Percentiles rank a stretch among this genome's conserved stretches.
These are phyloP conservation scores for Scheffersomyces cryptocercus DNA, from an alignment of 1,139 yeast genomes.

Conservation along the genomic window DNA sequence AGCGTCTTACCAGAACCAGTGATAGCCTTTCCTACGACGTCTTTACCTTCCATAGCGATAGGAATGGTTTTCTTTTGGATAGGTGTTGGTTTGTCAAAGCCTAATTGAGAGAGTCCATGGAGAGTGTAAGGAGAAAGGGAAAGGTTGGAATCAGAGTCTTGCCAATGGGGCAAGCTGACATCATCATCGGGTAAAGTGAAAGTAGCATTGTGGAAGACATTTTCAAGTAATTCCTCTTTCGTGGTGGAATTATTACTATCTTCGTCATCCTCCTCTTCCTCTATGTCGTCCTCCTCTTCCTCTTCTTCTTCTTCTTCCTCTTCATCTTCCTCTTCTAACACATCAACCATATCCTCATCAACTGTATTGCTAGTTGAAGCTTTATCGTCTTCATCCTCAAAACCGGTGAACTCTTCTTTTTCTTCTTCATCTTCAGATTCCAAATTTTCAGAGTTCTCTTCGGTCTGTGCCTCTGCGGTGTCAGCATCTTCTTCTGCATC, in stretches of 20 bases:
- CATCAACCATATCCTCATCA: conserved; percentile 9
- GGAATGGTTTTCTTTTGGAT: conserved; percentile 85
- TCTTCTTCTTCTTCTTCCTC: conserved; percentile 9
- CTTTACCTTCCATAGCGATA: conserved; percentile 66
- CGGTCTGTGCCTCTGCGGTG: conserved; percentile 11
- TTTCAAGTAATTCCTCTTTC: conserved; percentile 17
- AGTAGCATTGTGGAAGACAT: conserved; percentile 25
- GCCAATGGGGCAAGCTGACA: conserved; percentile 63
- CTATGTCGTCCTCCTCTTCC: conserved; percentile 5
- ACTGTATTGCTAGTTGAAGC: conserved; percentile 10
- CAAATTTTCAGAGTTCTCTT: conserved; percentile 9
- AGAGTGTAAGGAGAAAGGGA: conserved; percentile 55
- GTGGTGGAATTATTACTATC: conserved; percentile 7
- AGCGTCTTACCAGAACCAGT: conserved; percentile 98
- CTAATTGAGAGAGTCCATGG: conserved; percentile 58
- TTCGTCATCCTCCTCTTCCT: conserved; percentile 1
- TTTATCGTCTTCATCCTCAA: conserved; percentile 2
- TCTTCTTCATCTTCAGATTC: conserved; percentile 16
- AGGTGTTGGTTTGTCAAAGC: conserved; percentile 73
- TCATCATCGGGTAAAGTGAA: conserved; percentile 41
- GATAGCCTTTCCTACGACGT: conserved; percentile 92
- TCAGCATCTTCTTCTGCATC: conserved; percentile 9
- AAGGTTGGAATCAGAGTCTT: conserved; percentile 23
- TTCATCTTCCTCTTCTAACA: conserved; percentile 11
- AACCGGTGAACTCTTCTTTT: conserved; percentile 9